Percentiles rank a stretch among this genome's conserved stretches.
These are phyloP conservation scores for Rhizomucor pusillus DNA, from an alignment of 371 early-diverging fungal genomes.

Conservation along the genomic window DNA sequence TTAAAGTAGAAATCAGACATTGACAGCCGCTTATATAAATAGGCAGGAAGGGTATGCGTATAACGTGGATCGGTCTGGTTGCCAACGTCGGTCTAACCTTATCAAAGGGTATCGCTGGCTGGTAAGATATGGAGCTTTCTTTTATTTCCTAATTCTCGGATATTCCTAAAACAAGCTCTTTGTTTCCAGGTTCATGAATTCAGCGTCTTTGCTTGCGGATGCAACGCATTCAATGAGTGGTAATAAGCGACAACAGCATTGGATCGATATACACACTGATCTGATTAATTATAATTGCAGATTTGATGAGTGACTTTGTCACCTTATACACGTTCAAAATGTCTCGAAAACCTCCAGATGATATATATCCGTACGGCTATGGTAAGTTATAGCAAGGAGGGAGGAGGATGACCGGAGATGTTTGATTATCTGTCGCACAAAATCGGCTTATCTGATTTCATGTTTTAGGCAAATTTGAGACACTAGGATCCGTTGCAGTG, in stretches of 20 bases:
- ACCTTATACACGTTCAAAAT: constrained; percentile 69
- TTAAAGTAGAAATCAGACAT: not conserved
- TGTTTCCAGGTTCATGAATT: constrained; percentile 65
- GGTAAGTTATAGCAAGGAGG: constrained; percentile 26
- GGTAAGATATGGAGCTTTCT: too few species aligned
- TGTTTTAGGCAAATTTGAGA: constrained; percentile 61
- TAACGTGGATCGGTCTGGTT: constrained; percentile 63
- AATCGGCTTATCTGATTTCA: not conserved
- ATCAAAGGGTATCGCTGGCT: constrained; percentile 68
- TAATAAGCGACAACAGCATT: constrained; percentile 9
- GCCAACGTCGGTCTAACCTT: constrained; percentile 63
- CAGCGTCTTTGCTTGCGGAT: constrained; percentile 70
- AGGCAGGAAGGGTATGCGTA: constrained; percentile 57
- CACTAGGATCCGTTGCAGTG: constrained; percentile 69
- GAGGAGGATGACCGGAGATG: not conserved
- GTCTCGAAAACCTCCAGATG: constrained; percentile 62
- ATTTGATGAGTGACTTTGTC: constrained; percentile 67
- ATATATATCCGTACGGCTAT: constrained; percentile 64
- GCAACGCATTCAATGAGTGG: constrained; percentile 68
- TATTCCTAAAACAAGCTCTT: too few species aligned
- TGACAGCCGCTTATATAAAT: not conserved
- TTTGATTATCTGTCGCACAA: not conserved
- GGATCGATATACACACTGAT: not conserved
- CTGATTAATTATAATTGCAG: constrained; percentile 20
- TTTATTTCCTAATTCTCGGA: too few species aligned